Evolutionary conservation across 2,329 filamentous ascomycete species (phyloP), one percentile per base, ranked within the genome.

Genomic region (Clarireedia monteithiana): DNA sequence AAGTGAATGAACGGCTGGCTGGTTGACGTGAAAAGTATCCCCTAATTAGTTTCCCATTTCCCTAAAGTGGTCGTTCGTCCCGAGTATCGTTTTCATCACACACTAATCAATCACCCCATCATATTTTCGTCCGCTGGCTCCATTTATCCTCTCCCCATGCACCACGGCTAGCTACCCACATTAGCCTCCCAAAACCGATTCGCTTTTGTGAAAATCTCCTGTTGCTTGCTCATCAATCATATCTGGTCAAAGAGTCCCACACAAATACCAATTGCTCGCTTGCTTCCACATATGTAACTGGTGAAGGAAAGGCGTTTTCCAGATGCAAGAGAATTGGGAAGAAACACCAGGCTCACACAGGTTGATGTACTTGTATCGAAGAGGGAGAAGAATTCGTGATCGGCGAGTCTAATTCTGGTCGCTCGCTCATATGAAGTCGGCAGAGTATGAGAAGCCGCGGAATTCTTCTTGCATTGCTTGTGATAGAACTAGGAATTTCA

Each of bases 401-500:
- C 39, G 15, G 15, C 15, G 15, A n/a, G 39, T 46, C 42, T 53
- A 26, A 23, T 34, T 34, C 30, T 9, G 30, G 30, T 36, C 27
- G 26, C 9, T 56, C 26, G 48, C 48, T 69, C 66, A 70, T 48
- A 69, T 59, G 42, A 70, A 68, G 56, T 70, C 68, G 6, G 66
- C 67, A 14, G 66, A 67, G 74, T 99, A 99, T 26, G 92, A 97
- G 77, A 99, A 99, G 63, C 94, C 94, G 58, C 94, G 85, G 86
- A 99, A 99, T 72, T 99, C 91, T 76, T 99, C 94, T 76, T 99
- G 94, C 91, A 97, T 97, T 45, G 91, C 90, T 77, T 97, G 94
- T 27, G 92, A 95, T 61, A 99, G 81, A 46, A 99, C 94, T 96
- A 64, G 45, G 45, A 7, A 50, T 52, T 24, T 63, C 9, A 44